Evolutionary conservation across 2,329 filamentous ascomycete genomes (phyloP).

Genomic region (Sphaerostilbella broomeana): DNA sequence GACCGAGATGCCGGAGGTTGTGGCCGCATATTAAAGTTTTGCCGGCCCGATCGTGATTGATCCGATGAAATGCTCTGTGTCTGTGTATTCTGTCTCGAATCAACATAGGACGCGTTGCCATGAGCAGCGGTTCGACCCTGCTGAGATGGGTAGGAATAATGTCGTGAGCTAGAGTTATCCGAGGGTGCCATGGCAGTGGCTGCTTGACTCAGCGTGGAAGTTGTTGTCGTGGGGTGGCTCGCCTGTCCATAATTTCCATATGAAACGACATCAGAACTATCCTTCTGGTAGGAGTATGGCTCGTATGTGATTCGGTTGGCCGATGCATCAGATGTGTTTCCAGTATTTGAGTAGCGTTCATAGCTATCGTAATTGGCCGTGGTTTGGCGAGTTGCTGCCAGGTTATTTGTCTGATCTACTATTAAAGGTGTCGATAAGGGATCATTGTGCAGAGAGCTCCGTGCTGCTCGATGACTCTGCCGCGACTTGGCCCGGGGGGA

Average conservation of each 20-base stretch:
- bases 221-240: conserved; percentile 17
- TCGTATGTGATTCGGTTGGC: conserved; percentile 24
- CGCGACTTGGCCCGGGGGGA: conserved; percentile 27
- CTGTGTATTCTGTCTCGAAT: conserved; percentile 2
- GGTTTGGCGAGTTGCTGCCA: not conserved
- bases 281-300: conserved; percentile 27
- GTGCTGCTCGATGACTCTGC: conserved; percentile 27
- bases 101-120: not conserved
- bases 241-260: conserved; percentile 24
- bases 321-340: conserved; percentile 2
- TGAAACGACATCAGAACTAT: conserved; percentile 12
- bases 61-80: not conserved
- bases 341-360: conserved; percentile 15
- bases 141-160: conserved; percentile 4
- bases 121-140: not conserved
- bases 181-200: conserved; percentile 2
- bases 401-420: conserved; percentile 4
- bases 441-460: conserved; percentile 22
- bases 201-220: not conserved
- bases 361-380: conserved; percentile 18
- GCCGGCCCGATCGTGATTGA: not conserved
- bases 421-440: conserved; percentile 8
- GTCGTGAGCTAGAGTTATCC: conserved; percentile 7
- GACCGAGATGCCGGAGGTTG: conserved; percentile 1
- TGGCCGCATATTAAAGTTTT: conserved; percentile 5